Evolutionary conservation across 2,329 filamentous ascomycete genomes (phyloP), one percentile per base, ranked within the genome.

Genomic region (Chaetomiaceae sp.): DNA sequence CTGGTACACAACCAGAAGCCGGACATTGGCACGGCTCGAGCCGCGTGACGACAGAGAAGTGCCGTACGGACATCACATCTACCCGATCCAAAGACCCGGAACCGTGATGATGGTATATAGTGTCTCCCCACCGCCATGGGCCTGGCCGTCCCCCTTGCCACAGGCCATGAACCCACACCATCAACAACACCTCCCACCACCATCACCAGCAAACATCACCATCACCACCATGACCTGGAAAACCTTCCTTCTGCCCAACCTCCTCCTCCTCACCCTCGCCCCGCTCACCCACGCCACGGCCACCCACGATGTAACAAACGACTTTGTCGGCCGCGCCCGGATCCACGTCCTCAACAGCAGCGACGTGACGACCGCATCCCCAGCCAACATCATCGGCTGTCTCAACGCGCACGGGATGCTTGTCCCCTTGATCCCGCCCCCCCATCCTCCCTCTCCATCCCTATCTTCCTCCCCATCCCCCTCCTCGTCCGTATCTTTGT

Each of bases 341-440:
- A 57, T 58, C 50, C 42, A 44, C 23, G 51, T 60, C 19, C 44
- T 58, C 12, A 57, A 57, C 51, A 48, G 19, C 47, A 55, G 21
- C 40, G 33, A 35, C 42, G 25, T 52, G 12, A 10, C 6, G 21
- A 19, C 33, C 20, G 45, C 53, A 5, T 25, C 25, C 14, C 33
- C 44, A 0, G 16, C 17, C 17, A 48, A 60, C 56, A 42, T 42
- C 39, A 55, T 60, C 53, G 58, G 58, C n/a, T 60, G 58, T 38
- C 42, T 60, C n/a, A 50, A 55, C 46, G 44, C 37, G 7, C 25
- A 37, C 13, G 50, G 54, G 12, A 27, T 40, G 33, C 38, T 57
- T 8, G n/a, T n/a, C n/a, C n/a, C n/a, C n/a, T n/a, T n/a, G n/a
- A n/a, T n/a, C n/a, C n/a, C n/a, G n/a, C n/a, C n/a, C n/a, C n/a